Base-by-base conservation (phyloP, 2,329 filamentous ascomycete genomes). In the Corynespora cassiicola region DNA sequence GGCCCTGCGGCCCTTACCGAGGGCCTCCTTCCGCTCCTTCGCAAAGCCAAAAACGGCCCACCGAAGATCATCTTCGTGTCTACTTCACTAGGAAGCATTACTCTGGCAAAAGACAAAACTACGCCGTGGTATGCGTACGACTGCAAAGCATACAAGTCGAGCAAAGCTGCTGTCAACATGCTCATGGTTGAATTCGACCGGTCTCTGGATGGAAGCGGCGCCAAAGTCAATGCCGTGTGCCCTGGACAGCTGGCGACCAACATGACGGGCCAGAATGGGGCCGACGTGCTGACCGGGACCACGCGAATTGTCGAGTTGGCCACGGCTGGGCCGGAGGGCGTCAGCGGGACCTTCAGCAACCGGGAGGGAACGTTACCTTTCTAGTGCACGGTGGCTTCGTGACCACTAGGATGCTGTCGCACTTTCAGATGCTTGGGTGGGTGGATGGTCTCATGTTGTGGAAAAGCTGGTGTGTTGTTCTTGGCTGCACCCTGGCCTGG, bases 151-250 rank as follows among this genome's bases (percentile, higher is more conserved):
- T 75, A 76, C 36, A 54, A 68, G 9, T 46, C 56, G 4, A 73
- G 68, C 52, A 76, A 76, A 44, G 68, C 72, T 1, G 73, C 72
- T 0, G 16, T 75, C 7, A 72, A 75, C 19, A 72, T 73, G 63
- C 25, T 47, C 2, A 30, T 34, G 14, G 47, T 75, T 3, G 61
- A 66, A 31, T 73, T 66, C 31, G 57, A 54, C 1, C 47, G 61
- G 1, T 54, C 61, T 8, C 21, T 74, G 23, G 48, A 58, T 4
- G 55, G 56, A 14, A 30, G 46, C 4, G 60, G 58, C 7, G 68
- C 57, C 12, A 63, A 59, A 36, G 63, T 69, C 26, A 73, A 72
- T 33, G 40, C 52, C 3, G 63, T 60, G 6, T 73, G 69, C 25
- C 70, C 71, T 0, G 71, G 70, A 0, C 46, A 63, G n/a, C 63